Percentiles rank a stretch among this genome's conserved stretches.
These are phyloP conservation scores for Trichoderma asperellum DNA, from an alignment of 2,329 filamentous ascomycete species.

Conservation along the genomic window DNA sequence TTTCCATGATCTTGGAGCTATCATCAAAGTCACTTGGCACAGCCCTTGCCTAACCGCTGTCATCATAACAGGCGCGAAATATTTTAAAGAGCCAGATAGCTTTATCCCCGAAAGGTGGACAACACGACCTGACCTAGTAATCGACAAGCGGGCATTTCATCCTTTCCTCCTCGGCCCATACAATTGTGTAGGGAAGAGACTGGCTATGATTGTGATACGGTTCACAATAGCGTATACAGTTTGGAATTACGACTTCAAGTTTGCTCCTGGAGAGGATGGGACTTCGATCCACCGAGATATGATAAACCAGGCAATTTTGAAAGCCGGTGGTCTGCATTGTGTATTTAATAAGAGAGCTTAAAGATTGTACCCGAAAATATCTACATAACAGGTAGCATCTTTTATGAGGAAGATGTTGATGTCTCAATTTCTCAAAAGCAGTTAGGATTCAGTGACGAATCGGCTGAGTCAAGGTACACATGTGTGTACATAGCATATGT, in stretches of 20 bases:
- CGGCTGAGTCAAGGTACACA: neutral
- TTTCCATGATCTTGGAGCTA: neutral
- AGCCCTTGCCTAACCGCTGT: neutral
- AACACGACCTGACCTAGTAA: constrained; percentile 31
- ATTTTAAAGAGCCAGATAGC: constrained; percentile 26
- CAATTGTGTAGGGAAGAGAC: constrained; percentile 27
- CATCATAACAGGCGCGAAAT: constrained; percentile 38
- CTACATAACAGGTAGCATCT: neutral
- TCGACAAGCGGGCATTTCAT: constrained; percentile 31
- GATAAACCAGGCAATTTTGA: constrained; percentile 10
- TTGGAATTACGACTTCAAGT: constrained; percentile 24
- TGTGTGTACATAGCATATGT: neutral
- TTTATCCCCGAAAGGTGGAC: constrained; percentile 37
- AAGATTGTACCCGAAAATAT: neutral
- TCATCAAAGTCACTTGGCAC: no score
- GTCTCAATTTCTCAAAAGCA: neutral
- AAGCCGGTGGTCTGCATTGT: constrained; percentile 22
- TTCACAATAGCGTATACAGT: constrained; percentile 15
- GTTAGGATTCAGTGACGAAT: neutral
- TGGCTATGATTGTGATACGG: constrained; percentile 10
- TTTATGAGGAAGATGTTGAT: neutral
- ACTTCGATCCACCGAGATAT: constrained; percentile 14
- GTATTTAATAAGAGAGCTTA: neutral
- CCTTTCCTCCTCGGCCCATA: constrained; percentile 27
- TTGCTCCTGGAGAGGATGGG: constrained; percentile 27